A percentile compares a stretch with the other conserved stretches of the same genome.
Evolutionary conservation across 108 stramenopile species (phyloP).

Genomic region (Cylindrotheca closterium): DNA sequence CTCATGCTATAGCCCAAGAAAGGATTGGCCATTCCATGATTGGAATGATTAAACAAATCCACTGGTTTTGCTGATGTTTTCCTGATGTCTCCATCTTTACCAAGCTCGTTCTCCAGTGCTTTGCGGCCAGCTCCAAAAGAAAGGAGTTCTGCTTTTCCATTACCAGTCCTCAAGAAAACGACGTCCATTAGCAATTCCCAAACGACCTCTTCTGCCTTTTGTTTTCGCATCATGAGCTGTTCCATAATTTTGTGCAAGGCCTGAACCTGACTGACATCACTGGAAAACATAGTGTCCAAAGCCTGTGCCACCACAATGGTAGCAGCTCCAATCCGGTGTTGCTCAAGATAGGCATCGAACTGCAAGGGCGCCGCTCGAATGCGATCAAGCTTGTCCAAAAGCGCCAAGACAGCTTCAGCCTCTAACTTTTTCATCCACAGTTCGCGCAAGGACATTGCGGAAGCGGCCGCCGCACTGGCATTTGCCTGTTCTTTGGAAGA

Average conservation of each 20-base stretch:
- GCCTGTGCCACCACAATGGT: constrained; percentile 60
- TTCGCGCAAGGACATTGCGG: constrained; percentile 77
- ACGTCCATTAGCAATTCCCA: constrained; percentile 80
- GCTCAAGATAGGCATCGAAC: constrained; percentile 56
- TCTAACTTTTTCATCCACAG: constrained; percentile 89
- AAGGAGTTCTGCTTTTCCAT: constrained; percentile 26
- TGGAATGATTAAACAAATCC: neutral
- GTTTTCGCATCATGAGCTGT: constrained; percentile 81
- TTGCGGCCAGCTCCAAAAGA: neutral
- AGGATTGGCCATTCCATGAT: constrained; percentile 38
- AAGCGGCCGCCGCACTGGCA: constrained; percentile 16
- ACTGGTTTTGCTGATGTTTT: neutral
- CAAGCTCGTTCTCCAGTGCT: neutral
- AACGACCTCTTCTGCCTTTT: constrained; percentile 81
- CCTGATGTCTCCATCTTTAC: neutral
- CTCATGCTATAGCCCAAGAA: constrained; percentile 28
- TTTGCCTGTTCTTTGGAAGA: constrained; percentile 5
- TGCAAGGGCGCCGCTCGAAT: constrained; percentile 77
- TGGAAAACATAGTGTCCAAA: constrained; percentile 70
- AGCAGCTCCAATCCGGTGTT: constrained; percentile 73
- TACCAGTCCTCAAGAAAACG: constrained; percentile 67
- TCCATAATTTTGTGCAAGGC: constrained; percentile 79
- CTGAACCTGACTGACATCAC: constrained; percentile 70
- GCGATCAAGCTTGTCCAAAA: constrained; percentile 77
- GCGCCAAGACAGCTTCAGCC: constrained; percentile 71